Conservation (phyloP, 139 green algal genomes). For the Chlorella ohadii region DNA sequence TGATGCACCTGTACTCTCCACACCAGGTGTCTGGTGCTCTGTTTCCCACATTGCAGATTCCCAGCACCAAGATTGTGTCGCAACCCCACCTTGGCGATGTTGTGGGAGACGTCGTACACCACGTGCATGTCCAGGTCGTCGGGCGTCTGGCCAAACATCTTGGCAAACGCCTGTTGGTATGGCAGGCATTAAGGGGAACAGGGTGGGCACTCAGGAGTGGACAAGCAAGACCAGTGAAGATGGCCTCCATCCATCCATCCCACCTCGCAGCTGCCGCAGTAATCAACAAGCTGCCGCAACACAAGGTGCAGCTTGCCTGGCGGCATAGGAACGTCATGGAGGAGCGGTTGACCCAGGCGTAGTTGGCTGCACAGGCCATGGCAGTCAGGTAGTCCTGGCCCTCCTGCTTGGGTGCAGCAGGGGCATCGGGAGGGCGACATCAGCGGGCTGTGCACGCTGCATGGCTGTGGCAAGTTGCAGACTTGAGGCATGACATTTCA, state of each 20-base stretch:
- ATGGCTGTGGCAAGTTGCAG: too few relatives aligned
- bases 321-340: conserved; percentile 89
- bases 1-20: too few relatives aligned
- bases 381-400: conserved; percentile 88
- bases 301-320: conserved; percentile 14
- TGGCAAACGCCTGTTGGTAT: conserved; percentile 77
- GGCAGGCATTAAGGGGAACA: too few relatives aligned
- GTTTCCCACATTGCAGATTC: too few relatives aligned
- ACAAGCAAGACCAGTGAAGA: too few relatives aligned
- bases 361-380: conserved; percentile 94
- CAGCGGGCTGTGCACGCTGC: too few relatives aligned
- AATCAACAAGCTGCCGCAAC: too few relatives aligned
- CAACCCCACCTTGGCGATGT: conserved; percentile 94
- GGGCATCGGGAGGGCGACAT: background rate
- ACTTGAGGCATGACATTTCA: too few relatives aligned
- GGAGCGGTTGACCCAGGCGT: conserved; percentile 91
- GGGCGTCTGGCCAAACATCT: conserved; percentile 77
- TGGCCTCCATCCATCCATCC: too few relatives aligned
- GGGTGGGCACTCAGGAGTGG: too few relatives aligned
- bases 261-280: too few relatives aligned
- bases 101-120: conserved; percentile 93
- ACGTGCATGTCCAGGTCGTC: conserved; percentile 95
- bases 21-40: background rate
- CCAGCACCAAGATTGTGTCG: too few relatives aligned
- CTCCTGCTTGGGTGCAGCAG: conserved; percentile 47